phyloP scores from a whole-genome alignment of 352 stramenopile genomes.

The Phytopythium cucurbitacearum region DNA sequence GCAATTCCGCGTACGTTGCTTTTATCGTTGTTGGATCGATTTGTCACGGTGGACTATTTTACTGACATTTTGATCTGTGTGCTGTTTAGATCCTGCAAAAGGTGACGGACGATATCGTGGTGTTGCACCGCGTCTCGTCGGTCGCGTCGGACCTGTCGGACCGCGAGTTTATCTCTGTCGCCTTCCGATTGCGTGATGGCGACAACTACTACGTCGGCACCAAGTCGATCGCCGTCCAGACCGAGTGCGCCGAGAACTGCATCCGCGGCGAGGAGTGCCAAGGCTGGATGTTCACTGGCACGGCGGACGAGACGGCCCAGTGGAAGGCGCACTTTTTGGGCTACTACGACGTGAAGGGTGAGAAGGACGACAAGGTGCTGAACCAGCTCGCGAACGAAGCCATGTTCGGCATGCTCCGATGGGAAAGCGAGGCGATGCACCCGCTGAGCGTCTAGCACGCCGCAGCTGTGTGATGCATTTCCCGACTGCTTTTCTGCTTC shows the following conservation, averaged over 20 bases:
- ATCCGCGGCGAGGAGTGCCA: slow-evolving; percentile 80
- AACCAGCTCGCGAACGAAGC: slow-evolving; percentile 81
- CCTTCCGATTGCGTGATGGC: slow-evolving; percentile 65
- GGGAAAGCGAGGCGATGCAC: slow-evolving; percentile 83
- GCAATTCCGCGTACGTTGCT: slow-evolving; percentile 58
- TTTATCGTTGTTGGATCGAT: background rate
- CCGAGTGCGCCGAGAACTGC: slow-evolving; percentile 68
- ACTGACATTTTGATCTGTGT: background rate
- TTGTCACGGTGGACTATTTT: background rate
- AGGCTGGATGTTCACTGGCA: slow-evolving; percentile 81
- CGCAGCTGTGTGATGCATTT: background rate
- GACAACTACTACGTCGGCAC: slow-evolving; percentile 78
- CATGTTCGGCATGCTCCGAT: slow-evolving; percentile 85
- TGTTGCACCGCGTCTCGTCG: slow-evolving; percentile 70
- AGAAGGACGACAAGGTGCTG: slow-evolving; percentile 81
- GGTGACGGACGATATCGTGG: slow-evolving; percentile 80
- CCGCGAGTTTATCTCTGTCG: slow-evolving; percentile 76
- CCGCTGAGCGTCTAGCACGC: slow-evolving; percentile 57
- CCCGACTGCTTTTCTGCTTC: too few species aligned
- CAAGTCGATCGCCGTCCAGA: slow-evolving; percentile 72
- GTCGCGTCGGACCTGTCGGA: slow-evolving; percentile 71
- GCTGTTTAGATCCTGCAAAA: slow-evolving; percentile 55
- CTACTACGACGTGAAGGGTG: slow-evolving; percentile 81
- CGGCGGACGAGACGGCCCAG: slow-evolving; percentile 50
- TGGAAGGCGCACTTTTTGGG: slow-evolving; percentile 81